Evolutionary conservation across 179 eudicot species (phyloP).

Genomic region (Actinidia chinensis): DNA sequence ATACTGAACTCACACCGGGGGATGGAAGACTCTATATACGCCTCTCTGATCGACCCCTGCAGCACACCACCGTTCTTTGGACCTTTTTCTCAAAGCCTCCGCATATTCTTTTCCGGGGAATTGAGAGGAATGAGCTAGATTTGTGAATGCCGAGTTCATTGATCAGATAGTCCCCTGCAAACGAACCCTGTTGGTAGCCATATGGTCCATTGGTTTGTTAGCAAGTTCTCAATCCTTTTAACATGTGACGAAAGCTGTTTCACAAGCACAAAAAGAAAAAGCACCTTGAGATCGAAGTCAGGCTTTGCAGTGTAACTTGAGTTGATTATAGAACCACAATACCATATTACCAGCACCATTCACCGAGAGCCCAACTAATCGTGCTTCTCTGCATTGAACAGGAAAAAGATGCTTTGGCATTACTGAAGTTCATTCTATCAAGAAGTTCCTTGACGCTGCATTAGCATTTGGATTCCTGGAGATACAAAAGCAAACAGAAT

Average conservation of each 20-base stretch:
- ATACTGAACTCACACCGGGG: slow-evolving; percentile 72
- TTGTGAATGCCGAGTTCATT: slow-evolving; percentile 47
- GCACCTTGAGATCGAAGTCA: slow-evolving; percentile 79
- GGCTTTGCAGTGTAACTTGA: slow-evolving; percentile 83
- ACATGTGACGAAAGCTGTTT: slow-evolving; percentile 66
- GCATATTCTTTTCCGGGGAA: slow-evolving; percentile 50
- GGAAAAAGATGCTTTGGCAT: background rate
- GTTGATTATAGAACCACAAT: slow-evolving; percentile 67
- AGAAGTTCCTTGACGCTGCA: background rate
- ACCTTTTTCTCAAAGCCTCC: slow-evolving; percentile 50
- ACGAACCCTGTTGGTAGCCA: slow-evolving; percentile 74
- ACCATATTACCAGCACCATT: slow-evolving; percentile 65
- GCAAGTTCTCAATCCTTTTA: slow-evolving; percentile 57
- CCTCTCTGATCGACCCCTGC: slow-evolving; percentile 68
- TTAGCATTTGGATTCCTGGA: background rate
- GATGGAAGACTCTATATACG: slow-evolving; percentile 64
- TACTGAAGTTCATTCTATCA: background rate
- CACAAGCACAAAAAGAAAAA: too few relatives aligned
- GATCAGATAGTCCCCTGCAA: slow-evolving; percentile 49
- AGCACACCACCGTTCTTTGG: slow-evolving; percentile 72
- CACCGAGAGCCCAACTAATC: slow-evolving; percentile 66
- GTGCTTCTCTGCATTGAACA: slow-evolving; percentile 56
- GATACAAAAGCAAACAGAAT: too few relatives aligned
- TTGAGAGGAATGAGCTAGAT: slow-evolving; percentile 62
- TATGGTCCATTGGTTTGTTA: slow-evolving; percentile 44